Evolutionary conservation across 371 early-diverging fungal genomes (phyloP).

Genomic region (Parasitella parasitica): DNA sequence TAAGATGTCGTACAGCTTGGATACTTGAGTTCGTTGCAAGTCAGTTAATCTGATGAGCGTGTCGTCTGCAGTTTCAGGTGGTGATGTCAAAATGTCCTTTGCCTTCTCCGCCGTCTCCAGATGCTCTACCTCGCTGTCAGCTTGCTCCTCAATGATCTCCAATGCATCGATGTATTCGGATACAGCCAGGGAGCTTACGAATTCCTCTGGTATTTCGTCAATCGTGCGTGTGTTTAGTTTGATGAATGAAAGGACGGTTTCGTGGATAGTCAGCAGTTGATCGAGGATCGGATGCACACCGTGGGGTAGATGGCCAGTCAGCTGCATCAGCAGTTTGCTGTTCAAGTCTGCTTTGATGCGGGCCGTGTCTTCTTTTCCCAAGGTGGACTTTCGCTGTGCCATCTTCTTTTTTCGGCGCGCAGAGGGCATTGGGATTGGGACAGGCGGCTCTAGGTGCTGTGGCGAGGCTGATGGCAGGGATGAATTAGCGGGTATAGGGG

Average conservation of each 20-base stretch:
- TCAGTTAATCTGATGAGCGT: slow-evolving; percentile 42
- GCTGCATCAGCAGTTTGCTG: slow-evolving; percentile 41
- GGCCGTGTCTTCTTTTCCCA: slow-evolving; percentile 44
- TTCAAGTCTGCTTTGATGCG: slow-evolving; percentile 46
- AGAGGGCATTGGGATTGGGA: slow-evolving; percentile 40
- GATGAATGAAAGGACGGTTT: slow-evolving; percentile 40
- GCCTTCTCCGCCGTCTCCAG: slow-evolving; percentile 36
- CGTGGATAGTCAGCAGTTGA: slow-evolving; percentile 41
- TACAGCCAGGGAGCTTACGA: slow-evolving; percentile 28
- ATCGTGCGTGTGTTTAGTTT: slow-evolving; percentile 39
- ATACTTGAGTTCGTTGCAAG: slow-evolving; percentile 35
- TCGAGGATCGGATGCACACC: slow-evolving; percentile 47
- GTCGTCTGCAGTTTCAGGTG: slow-evolving; percentile 41
- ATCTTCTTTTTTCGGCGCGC: slow-evolving; percentile 31
- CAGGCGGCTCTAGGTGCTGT: slow-evolving; percentile 18
- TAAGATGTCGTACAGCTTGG: slow-evolving; percentile 33
- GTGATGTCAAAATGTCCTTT: slow-evolving; percentile 22
- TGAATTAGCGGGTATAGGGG: neutral
- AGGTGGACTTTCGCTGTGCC: slow-evolving; percentile 34
- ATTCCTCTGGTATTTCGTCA: slow-evolving; percentile 44
- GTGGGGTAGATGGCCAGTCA: slow-evolving; percentile 48
- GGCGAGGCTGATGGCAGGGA: neutral
- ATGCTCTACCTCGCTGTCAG: slow-evolving; percentile 19
- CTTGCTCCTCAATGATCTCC: slow-evolving; percentile 41
- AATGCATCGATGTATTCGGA: slow-evolving; percentile 42